Conservation (phyloP, 805 yeast species). For the Saccharomycopsis vini region DNA sequence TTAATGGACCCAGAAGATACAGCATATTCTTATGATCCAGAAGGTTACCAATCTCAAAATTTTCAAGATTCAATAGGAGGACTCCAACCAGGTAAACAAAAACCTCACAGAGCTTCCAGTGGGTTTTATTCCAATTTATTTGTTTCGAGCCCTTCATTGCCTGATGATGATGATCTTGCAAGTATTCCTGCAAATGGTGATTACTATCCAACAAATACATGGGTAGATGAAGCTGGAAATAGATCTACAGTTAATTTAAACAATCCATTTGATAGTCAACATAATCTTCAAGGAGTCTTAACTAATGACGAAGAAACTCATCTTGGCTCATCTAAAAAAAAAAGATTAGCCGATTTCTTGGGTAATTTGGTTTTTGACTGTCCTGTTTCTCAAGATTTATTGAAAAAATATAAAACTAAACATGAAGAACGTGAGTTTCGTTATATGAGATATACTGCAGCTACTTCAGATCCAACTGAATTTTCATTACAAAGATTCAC, state of each 20-base stretch:
- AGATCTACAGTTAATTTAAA: too few relatives aligned
- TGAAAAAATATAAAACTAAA: conserved; percentile 38
- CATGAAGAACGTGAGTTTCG: conserved; percentile 46
- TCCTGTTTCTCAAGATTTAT: conserved; percentile 68
- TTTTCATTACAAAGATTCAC: conserved; percentile 58
- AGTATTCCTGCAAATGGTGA: conserved; percentile 19
- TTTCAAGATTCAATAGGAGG: too few relatives aligned
- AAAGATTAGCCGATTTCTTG: conserved; percentile 20
- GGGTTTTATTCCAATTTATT: conserved; percentile 18
- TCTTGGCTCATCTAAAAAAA: conserved; percentile 10
- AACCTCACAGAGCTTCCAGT: too few relatives aligned
- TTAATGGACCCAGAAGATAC: too few relatives aligned
- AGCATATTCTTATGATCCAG: too few relatives aligned
- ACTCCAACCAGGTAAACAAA: too few relatives aligned
- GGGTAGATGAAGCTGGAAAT: conserved; percentile 12
- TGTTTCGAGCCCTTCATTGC: conserved; percentile 14
- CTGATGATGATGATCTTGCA: conserved; percentile 14
- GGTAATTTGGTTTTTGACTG: conserved; percentile 87
- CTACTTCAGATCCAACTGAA: conserved; percentile 82
- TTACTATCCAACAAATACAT: conserved; percentile 19
- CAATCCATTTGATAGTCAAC: conserved; percentile 19
- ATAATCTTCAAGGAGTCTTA: neutral
- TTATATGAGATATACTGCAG: conserved; percentile 90
- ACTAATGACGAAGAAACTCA: conserved; percentile 2
- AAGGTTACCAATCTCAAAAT: too few relatives aligned